Evolutionary conservation across 225 moss, liverwort and hornwort species (phyloP).

Genomic region (Polytrichum formosum): DNA sequence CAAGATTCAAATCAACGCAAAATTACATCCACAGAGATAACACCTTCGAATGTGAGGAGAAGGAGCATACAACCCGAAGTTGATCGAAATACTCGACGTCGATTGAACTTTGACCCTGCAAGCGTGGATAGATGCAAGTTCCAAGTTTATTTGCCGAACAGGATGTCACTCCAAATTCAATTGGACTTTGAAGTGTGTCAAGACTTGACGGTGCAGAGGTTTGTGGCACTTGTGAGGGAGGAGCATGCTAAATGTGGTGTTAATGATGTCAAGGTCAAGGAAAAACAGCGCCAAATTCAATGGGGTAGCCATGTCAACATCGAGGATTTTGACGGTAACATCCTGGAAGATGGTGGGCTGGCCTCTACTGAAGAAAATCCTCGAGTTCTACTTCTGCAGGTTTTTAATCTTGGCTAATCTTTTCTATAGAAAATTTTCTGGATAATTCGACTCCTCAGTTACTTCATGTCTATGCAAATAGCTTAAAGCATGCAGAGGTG

Average conservation of each 20-base stretch:
- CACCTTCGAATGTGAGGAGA: no score
- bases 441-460: background rate
- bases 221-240: background rate
- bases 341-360: background rate
- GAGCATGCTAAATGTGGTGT: background rate
- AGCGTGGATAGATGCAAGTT: background rate
- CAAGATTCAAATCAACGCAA: no score
- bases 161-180: slow-evolving; percentile 2
- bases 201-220: background rate
- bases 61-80: background rate
- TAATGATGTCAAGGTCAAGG: background rate
- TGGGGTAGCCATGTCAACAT: slow-evolving; percentile 8
- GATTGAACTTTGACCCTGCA: background rate
- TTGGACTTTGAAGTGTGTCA: background rate
- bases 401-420: background rate
- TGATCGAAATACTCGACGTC: background rate
- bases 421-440: background rate
- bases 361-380: no score
- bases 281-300: slow-evolving; percentile 6
- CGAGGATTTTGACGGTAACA: slow-evolving; percentile 6
- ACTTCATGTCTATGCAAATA: no score
- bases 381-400: slow-evolving; percentile 7
- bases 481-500: no score
- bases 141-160: slow-evolving; percentile 5
- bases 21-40: no score